Conservation (phyloP, 1,284 basidiomycete genomes). For the Volvariella volvacea region DNA sequence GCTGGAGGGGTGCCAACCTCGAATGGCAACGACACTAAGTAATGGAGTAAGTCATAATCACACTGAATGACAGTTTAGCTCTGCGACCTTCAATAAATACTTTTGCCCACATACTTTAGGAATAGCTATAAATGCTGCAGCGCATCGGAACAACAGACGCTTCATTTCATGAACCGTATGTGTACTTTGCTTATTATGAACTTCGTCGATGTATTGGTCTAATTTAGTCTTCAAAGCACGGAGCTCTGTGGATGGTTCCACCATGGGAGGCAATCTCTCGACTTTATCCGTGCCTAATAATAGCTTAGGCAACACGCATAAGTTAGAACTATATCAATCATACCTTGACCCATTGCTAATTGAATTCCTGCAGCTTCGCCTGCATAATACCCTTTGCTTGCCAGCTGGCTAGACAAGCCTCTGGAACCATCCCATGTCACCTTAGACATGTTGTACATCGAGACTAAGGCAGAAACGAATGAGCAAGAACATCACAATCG, state of each 20-base stretch:
- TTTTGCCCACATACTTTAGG: slow-evolving; percentile 49
- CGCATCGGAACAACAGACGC: slow-evolving; percentile 83
- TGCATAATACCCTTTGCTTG: slow-evolving; percentile 79
- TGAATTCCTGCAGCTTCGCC: slow-evolving; percentile 84
- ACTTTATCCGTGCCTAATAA: slow-evolving; percentile 45
- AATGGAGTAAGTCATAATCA: slow-evolving; percentile 84
- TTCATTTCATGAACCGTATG: slow-evolving; percentile 79
- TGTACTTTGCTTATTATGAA: slow-evolving; percentile 64
- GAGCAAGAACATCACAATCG: neutral
- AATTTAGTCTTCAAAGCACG: slow-evolving; percentile 67
- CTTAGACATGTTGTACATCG: slow-evolving; percentile 49
- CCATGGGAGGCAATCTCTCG: slow-evolving; percentile 54
- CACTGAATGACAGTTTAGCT: slow-evolving; percentile 38
- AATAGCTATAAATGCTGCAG: slow-evolving; percentile 70
- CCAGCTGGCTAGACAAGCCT: slow-evolving; percentile 71
- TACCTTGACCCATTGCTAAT: slow-evolving; percentile 51
- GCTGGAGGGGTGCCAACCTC: slow-evolving; percentile 85
- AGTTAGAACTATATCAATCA: slow-evolving; percentile 1
- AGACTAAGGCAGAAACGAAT: slow-evolving; percentile 34
- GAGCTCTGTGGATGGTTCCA: slow-evolving; percentile 53
- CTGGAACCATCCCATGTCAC: slow-evolving; percentile 75
- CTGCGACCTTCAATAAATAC: no score
- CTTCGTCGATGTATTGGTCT: slow-evolving; percentile 57
- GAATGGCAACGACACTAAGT: slow-evolving; percentile 86
- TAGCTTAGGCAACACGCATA: slow-evolving; percentile 7